Conservation (phyloP, 768 basidiomycete species). For the Hypholoma fasciculare region DNA sequence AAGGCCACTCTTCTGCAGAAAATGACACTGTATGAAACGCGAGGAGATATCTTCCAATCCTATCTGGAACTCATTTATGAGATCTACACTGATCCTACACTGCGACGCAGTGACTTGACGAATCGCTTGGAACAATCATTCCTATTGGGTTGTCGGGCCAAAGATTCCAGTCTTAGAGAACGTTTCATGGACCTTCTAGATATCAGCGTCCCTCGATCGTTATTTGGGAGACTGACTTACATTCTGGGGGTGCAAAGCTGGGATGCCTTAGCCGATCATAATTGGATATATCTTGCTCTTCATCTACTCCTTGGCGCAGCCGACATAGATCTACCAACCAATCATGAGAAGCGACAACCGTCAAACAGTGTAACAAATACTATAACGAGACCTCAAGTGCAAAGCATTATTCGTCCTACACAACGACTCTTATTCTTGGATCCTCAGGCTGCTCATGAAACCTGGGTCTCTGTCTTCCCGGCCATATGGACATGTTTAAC, state of each 20-base stretch:
- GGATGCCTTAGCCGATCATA: conserved; percentile 89
- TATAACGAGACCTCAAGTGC: conserved; percentile 42
- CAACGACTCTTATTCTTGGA: conserved; percentile 85
- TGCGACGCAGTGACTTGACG: conserved; percentile 92
- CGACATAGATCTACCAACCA: conserved; percentile 40
- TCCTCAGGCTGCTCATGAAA: conserved; percentile 70
- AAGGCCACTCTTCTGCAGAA: conserved; percentile 87
- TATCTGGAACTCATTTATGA: conserved; percentile 91
- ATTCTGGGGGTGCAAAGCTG: conserved; percentile 93
- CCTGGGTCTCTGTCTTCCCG: conserved; percentile 88
- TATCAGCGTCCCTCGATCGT: conserved; percentile 79
- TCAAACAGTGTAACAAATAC: conserved; percentile 25
- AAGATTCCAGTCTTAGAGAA: conserved; percentile 76
- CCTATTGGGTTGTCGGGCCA: conserved; percentile 85
- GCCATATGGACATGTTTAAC: conserved; percentile 84
- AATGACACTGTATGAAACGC: conserved; percentile 82
- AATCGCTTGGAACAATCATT: conserved; percentile 92
- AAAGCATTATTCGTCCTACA: conserved; percentile 70
- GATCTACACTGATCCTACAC: conserved; percentile 84
- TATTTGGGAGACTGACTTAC: conserved; percentile 82
- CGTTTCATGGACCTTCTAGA: conserved; percentile 91
- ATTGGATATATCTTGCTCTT: conserved; percentile 92
- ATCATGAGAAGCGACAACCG: conserved; percentile 41
- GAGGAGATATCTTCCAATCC: conserved; percentile 81
- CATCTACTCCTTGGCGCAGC: conserved; percentile 79